Evolutionary conservation across 768 basidiomycete species (phyloP).

Genomic region (Pleurotus djamor): DNA sequence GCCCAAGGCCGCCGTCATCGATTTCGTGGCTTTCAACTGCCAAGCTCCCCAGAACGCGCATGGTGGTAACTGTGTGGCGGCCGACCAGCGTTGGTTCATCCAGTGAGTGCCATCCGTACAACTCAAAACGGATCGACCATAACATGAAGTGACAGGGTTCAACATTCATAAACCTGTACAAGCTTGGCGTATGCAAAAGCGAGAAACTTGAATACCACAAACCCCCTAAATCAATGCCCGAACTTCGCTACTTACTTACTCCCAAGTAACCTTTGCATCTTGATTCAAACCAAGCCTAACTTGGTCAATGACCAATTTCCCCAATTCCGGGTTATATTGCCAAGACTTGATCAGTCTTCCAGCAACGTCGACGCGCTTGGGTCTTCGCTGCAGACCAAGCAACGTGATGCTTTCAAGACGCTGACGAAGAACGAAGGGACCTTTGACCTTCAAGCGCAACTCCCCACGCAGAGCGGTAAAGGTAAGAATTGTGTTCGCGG

Average conservation of each 20-base stretch:
- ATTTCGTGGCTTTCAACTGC: slow-evolving; percentile 43
- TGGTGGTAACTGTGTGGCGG: slow-evolving; percentile 46
- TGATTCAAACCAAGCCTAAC: slow-evolving; percentile 1
- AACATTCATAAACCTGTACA: slow-evolving; percentile 9
- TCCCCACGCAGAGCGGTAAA: slow-evolving; percentile 33
- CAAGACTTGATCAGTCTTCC: not conserved
- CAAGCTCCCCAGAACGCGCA: slow-evolving; percentile 47
- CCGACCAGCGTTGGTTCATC: slow-evolving; percentile 45
- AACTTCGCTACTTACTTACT: not conserved
- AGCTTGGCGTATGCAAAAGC: not conserved
- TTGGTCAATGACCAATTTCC: not conserved
- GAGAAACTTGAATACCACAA: too few species aligned
- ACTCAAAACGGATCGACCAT: not conserved
- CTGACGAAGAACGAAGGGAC: slow-evolving; percentile 42
- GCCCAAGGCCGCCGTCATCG: slow-evolving; percentile 32
- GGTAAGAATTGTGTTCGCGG: slow-evolving; percentile 44
- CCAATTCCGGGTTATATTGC: not conserved
- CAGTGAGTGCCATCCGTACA: slow-evolving; percentile 31
- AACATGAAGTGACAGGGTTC: slow-evolving; percentile 11
- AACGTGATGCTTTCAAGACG: slow-evolving; percentile 52
- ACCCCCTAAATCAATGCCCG: too few species aligned
- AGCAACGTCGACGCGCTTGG: not conserved
- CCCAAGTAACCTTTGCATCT: not conserved
- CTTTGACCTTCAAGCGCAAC: slow-evolving; percentile 35
- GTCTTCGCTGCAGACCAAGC: slow-evolving; percentile 41